Conservation (phyloP, 208 protist species). For the Leishmania braziliensis region DNA sequence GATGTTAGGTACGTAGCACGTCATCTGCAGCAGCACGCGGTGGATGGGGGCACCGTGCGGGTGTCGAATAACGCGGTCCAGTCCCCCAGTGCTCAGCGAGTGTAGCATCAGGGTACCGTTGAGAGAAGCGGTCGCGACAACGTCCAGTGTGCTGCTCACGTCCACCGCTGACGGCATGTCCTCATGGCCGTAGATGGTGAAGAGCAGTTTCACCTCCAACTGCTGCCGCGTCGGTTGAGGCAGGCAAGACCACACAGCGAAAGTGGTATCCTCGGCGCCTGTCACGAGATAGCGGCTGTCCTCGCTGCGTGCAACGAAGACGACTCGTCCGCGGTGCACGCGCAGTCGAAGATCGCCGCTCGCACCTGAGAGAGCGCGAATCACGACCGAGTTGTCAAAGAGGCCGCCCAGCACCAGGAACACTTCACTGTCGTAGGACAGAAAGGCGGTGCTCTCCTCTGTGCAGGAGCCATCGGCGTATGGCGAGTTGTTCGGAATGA, state of each 20-base stretch:
- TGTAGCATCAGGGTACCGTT: constrained; percentile 88
- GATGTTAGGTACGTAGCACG: constrained; percentile 87
- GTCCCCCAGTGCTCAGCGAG: constrained; percentile 56
- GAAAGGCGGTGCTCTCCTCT: constrained; percentile 52
- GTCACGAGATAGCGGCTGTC: constrained; percentile 87
- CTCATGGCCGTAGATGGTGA: constrained; percentile 87
- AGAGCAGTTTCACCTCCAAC: constrained; percentile 65
- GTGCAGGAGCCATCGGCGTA: constrained; percentile 60
- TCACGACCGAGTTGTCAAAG: constrained; percentile 81
- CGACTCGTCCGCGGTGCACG: constrained; percentile 78
- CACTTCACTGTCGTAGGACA: constrained; percentile 65
- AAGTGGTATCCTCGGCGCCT: constrained; percentile 90
- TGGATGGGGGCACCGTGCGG: constrained; percentile 67
- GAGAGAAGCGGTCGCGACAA: constrained; percentile 81
- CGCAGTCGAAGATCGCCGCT: constrained; percentile 62
- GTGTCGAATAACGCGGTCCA: constrained; percentile 79
- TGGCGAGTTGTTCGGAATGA: constrained; percentile 50
- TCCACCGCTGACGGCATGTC: constrained; percentile 78
- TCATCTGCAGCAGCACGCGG: constrained; percentile 71
- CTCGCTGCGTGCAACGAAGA: constrained; percentile 57
- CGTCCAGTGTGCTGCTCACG: constrained; percentile 68
- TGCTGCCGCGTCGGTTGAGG: constrained; percentile 36
- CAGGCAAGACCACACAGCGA: constrained; percentile 85
- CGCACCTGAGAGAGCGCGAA: constrained; percentile 54
- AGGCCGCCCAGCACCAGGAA: constrained; percentile 83